Evolutionary conservation across 2,329 filamentous ascomycete genomes (phyloP), one percentile per base, ranked within the genome.

Genomic region (Fonsecaea pedrosoi): DNA sequence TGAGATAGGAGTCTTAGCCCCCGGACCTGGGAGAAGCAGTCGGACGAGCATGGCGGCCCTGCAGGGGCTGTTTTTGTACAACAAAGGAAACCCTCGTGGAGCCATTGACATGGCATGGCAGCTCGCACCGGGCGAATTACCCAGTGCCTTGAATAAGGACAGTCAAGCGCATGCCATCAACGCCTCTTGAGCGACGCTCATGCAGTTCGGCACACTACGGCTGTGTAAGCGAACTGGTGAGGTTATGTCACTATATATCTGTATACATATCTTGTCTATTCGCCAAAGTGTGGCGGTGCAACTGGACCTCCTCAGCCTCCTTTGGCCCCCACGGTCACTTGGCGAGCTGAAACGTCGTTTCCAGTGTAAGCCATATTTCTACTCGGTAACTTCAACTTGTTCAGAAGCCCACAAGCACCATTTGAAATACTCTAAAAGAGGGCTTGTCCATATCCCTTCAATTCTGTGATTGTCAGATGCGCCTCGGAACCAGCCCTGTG

Each of bases 11-110:
- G 78, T 97, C 32, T 87, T 96, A 61, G 85, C 87, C 13, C 40
- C 57, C 4, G 13, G 57, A 8, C 38, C 64, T 25, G 63, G 57
- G 6, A 37, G 55, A 18, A 62, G 55, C 48, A 82, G 82, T 55
- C 82, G 81, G 65, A 91, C 92, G 15, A 98, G 94, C 77, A 94
- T 94, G 4, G 95, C 95, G 34, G 92, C 93, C 25, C 88, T 99
- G 35, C 95, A 99, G 79, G 95, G 95, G 0, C 80, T 99, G 54
- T 99, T 99, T 78, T 78, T 98, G 77, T 96, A 96, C 78, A 96
- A 98, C 80, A 99, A 99, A 81, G 91, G 90, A 70, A 86, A 96
- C 73, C 91, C 94, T 83, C 85, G 93, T 71, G 93, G 94, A 1
- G 94, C 94, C 13, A 94, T 98, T 71, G 81, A 82, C 15, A 93